Base-by-base conservation (phyloP, 306 rosid species). In the Rosa chinensis region DNA sequence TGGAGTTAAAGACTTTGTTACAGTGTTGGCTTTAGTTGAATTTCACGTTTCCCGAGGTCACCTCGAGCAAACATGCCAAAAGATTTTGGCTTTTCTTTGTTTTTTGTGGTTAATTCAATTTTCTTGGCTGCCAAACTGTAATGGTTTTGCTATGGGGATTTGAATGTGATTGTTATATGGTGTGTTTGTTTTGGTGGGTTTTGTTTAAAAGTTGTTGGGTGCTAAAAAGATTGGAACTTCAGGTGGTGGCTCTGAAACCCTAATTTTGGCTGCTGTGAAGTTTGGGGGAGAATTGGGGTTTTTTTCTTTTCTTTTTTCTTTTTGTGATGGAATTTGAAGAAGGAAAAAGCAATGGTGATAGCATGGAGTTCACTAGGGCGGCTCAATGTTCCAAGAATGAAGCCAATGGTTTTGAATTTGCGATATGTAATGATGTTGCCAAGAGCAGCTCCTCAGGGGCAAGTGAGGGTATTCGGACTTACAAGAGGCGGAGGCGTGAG, bases 401-500 rank as follows among this genome's bases (percentile, higher is more conserved):
- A 72, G 77, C 69, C 76, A 87, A 82, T 79, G 88, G 77, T 71
- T 14, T 70, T 81, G 77, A 44, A 43, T 49, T 52, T 70, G 78
- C 75, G 47, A 59, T 69, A 74, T 73, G 80, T 56, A 79, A 66
- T 76, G 90, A 75, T 82, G 70, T 70, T 80, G 81, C 73, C 14
- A 83, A 82, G 37, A 77, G 83, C 82, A 66, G 84, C 74, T 86
- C 83, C 74, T 83, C 81, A 4, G 80, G 84, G 52, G 66, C 79
- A 56, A 72, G 70, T 78, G 87, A 85, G 72, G 53, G 82, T 66
- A 20, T 93, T 74, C 85, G 55, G 73, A 96, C 99, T 77, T 93
- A 93, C 82, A 91, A 93, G 91, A 88, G 99, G 92, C 92, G 96
- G n/a, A 93, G 86, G 81, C 84, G 69, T 75, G 77, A 53, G 32